Percentiles rank a stretch among this genome's conserved stretches.
These are phyloP conservation scores for Rosellinia necatrix DNA, from an alignment of 2,329 filamentous ascomycete genomes.

Conservation along the genomic window DNA sequence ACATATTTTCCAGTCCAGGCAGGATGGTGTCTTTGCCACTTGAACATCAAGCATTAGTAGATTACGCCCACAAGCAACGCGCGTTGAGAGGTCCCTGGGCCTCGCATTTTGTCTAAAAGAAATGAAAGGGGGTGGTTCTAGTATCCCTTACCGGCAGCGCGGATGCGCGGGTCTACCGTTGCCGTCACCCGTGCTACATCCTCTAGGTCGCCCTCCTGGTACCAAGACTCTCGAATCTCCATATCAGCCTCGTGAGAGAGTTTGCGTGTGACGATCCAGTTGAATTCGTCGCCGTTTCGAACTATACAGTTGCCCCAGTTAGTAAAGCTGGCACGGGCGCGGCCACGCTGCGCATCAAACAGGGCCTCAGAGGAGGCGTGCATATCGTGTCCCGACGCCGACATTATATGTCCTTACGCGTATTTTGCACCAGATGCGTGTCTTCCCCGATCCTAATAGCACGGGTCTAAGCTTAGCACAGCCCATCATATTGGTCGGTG, in stretches of 20 bases:
- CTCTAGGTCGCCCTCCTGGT: slow-evolving; percentile 52
- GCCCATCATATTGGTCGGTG: background rate
- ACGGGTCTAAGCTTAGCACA: slow-evolving; percentile 6
- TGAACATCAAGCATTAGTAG: background rate
- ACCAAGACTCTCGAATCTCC: slow-evolving; percentile 54
- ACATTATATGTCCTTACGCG: slow-evolving; percentile 28
- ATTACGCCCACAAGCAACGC: background rate
- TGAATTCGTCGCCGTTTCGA: slow-evolving; percentile 49
- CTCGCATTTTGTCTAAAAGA: background rate
- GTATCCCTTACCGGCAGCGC: slow-evolving; percentile 41
- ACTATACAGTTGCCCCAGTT: slow-evolving; percentile 26
- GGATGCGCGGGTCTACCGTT: slow-evolving; percentile 50
- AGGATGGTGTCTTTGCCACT: slow-evolving; percentile 49
- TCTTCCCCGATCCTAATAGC: slow-evolving; percentile 46
- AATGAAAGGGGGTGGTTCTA: background rate
- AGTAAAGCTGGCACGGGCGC: background rate
- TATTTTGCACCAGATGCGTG: slow-evolving; percentile 50
- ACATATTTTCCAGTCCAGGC: slow-evolving; percentile 60
- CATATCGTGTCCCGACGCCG: background rate
- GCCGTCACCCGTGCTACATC: slow-evolving; percentile 45
- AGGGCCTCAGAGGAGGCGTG: background rate
- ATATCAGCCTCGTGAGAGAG: slow-evolving; percentile 47
- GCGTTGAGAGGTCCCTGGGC: background rate
- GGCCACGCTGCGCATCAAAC: background rate
- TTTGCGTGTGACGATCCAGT: slow-evolving; percentile 53